Conservation (phyloP, 1,284 basidiomycete species). For the Tetrapyrgos nigripes region DNA sequence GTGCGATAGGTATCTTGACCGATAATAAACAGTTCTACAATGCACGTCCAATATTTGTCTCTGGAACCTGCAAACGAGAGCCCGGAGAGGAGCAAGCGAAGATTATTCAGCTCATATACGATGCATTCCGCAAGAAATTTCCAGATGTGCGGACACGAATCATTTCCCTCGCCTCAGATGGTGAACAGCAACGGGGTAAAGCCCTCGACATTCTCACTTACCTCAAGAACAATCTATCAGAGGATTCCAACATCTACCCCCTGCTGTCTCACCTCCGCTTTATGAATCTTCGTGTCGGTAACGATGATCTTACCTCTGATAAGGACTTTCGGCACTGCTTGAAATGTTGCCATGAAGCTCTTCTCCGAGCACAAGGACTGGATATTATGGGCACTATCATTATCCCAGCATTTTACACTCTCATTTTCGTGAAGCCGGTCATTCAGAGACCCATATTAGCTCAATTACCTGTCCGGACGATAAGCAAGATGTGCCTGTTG, state of each 20-base stretch:
- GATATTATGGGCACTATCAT: conserved; percentile 28
- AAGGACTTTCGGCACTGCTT: conserved; percentile 43
- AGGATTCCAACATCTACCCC: conserved; percentile 21
- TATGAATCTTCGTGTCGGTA: conserved; percentile 37
- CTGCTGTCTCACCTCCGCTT: conserved; percentile 29
- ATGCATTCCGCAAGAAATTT: no score
- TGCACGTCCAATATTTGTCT: conserved; percentile 32
- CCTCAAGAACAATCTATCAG: no score
- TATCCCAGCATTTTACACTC: conserved; percentile 27
- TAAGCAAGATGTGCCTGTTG: conserved; percentile 42
- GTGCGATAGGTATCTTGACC: no score
- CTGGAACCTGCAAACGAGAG: conserved; percentile 38
- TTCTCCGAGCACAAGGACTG: conserved; percentile 31
- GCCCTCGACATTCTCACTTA: no score
- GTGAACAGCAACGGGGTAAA: no score
- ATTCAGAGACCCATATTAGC: conserved; percentile 18
- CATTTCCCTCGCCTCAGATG: no score
- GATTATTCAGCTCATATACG: no score
- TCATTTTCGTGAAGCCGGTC: conserved; percentile 25
- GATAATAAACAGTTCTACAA: conserved; percentile 33
- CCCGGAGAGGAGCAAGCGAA: no score
- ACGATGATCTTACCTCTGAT: conserved; percentile 39
- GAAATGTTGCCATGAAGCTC: conserved; percentile 36
- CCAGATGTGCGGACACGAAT: no score
- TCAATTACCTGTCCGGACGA: conserved; percentile 37